Conservation (phyloP, 139 green algal genomes). For the Chlamydomonas incerta region DNA sequence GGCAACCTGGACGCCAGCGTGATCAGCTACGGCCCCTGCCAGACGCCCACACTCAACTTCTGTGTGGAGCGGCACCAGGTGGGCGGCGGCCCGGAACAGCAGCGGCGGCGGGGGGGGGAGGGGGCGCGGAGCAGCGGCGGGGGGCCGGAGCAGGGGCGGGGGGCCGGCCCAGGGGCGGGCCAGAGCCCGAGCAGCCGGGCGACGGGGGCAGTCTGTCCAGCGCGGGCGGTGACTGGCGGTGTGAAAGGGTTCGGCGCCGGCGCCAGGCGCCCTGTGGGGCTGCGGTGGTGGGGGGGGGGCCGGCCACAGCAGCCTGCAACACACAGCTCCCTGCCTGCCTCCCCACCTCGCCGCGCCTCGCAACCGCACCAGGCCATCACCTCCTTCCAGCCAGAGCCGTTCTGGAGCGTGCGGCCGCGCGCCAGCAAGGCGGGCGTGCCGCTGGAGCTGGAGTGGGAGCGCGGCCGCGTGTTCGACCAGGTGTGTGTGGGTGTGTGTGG, state of each 20-base stretch:
- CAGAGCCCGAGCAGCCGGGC: no score
- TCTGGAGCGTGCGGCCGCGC: slow-evolving; percentile 74
- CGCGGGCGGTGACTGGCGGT: no score
- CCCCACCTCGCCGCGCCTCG: no score
- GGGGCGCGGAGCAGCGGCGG: neutral
- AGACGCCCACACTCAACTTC: slow-evolving; percentile 91
- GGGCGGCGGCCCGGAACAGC: neutral
- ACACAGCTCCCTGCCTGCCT: no score
- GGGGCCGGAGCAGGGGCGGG: no score
- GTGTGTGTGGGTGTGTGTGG: slow-evolving; percentile 18
- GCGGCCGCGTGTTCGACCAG: slow-evolving; percentile 83
- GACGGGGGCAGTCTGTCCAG: no score
- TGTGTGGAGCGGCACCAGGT: slow-evolving; percentile 83
- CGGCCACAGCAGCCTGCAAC: no score
- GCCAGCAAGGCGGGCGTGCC: slow-evolving; percentile 53
- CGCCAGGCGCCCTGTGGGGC: no score
- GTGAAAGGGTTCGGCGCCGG: no score
- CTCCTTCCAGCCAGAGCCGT: slow-evolving; percentile 83
- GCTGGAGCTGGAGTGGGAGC: slow-evolving; percentile 77
- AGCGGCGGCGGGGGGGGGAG: neutral
- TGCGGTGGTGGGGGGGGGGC: no score
- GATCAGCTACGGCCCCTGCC: slow-evolving; percentile 90
- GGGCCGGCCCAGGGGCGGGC: no score
- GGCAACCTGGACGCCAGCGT: slow-evolving; percentile 88
- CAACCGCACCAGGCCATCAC: slow-evolving; percentile 48